Conservation (phyloP, 352 stramenopile genomes). For the Globisporangium cederbergense region DNA sequence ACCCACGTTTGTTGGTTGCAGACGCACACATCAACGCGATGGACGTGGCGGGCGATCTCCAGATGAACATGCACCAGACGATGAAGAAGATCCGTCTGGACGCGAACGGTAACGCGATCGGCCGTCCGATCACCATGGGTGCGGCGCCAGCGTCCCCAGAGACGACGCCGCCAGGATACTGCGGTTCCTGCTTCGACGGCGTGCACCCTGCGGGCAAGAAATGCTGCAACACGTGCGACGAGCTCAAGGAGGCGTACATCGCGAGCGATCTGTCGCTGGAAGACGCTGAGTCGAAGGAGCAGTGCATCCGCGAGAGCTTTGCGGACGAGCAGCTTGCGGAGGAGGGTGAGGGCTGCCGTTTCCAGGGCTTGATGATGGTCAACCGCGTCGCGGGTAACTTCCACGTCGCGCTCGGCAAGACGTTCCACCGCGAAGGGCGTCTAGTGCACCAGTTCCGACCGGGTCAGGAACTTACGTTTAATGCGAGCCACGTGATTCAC, state of each 20-base stretch:
- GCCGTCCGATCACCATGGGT: constrained; percentile 41
- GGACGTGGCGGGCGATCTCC: constrained; percentile 97
- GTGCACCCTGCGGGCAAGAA: constrained; percentile 58
- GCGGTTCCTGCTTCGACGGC: constrained; percentile 94
- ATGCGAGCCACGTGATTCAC: constrained; percentile 77
- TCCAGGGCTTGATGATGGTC: constrained; percentile 79
- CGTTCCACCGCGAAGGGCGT: constrained; percentile 72
- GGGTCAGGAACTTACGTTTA: constrained; percentile 75
- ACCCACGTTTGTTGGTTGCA: constrained; percentile 3
- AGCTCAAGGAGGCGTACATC: constrained; percentile 84
- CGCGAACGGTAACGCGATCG: constrained; percentile 63
- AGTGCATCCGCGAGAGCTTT: constrained; percentile 68
- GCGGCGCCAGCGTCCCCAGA: constrained; percentile 31
- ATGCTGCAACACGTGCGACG: constrained; percentile 84
- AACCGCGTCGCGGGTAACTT: constrained; percentile 87
- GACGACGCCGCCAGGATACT: constrained; percentile 86
- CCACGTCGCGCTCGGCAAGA: constrained; percentile 76
- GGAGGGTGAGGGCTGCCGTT: constrained; percentile 77
- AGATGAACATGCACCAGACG: constrained; percentile 95
- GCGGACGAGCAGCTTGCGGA: constrained; percentile 65
- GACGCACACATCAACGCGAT: constrained; percentile 98
- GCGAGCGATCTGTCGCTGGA: constrained; percentile 66
- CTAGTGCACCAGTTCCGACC: constrained; percentile 83
- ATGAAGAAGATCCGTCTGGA: constrained; percentile 92
- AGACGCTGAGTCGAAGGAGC: constrained; percentile 72